These are phyloP conservation scores for Jimgerdemannia flammicorona DNA, from an alignment of 192 early-diverging fungal species.

Conservation along the genomic window DNA sequence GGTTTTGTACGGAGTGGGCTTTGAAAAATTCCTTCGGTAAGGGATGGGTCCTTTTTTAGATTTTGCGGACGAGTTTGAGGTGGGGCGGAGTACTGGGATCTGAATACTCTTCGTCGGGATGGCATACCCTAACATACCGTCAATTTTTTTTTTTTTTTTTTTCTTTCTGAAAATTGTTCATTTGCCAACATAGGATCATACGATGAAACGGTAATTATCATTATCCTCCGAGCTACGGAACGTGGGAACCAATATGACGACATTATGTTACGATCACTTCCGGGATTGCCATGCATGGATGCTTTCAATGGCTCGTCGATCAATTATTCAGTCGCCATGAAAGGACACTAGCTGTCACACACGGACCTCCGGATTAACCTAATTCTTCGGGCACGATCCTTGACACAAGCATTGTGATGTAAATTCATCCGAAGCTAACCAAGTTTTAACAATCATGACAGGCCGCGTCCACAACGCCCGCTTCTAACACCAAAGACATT, in stretches of 20 bases:
- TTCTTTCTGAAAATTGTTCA: not conserved
- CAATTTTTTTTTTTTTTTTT: not conserved
- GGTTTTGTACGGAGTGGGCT: constrained; percentile 50
- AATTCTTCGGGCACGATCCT: too few species aligned
- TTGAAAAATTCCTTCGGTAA: constrained; percentile 47
- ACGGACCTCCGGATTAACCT: too few species aligned
- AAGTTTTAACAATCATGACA: too few species aligned
- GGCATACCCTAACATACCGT: too few species aligned
- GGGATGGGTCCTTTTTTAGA: constrained; percentile 13
- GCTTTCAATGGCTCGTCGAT: too few species aligned
- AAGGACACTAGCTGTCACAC: too few species aligned
- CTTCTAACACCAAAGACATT: constrained; percentile 16
- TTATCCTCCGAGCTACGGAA: not conserved
- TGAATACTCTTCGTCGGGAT: too few species aligned
- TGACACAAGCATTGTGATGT: too few species aligned
- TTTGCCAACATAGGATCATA: not conserved
- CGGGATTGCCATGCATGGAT: too few species aligned
- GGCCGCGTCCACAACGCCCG: not conserved
- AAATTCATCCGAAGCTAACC: too few species aligned
- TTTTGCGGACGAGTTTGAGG: not conserved
- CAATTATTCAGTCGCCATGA: too few species aligned
- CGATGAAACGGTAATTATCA: not conserved
- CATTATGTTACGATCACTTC: not conserved
- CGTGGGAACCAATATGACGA: constrained; percentile 11
- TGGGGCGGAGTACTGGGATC: not conserved